Evolutionary conservation across 768 basidiomycete species (phyloP).

Genomic region (Hygrophoropsis aurantiaca): DNA sequence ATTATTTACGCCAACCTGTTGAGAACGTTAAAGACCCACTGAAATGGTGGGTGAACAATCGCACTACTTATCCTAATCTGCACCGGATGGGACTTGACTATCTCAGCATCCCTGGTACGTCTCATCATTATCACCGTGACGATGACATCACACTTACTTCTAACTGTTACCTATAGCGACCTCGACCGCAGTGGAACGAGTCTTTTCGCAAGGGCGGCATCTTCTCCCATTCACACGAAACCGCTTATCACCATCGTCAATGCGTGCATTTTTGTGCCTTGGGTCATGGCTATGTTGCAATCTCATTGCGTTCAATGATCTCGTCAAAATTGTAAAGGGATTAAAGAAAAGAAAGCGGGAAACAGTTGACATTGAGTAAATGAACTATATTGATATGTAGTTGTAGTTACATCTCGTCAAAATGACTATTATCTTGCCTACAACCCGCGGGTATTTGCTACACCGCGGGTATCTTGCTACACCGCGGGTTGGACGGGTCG

Average conservation of each 20-base stretch:
- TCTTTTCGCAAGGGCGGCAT: slow-evolving; percentile 18
- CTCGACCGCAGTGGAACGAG: slow-evolving; percentile 15
- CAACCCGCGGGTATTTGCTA: slow-evolving; percentile 1
- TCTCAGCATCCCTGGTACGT: slow-evolving; percentile 18
- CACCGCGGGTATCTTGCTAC: neutral
- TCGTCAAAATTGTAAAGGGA: neutral
- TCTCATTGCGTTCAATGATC: slow-evolving; percentile 5
- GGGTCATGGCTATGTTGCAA: slow-evolving; percentile 14
- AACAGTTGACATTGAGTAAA: neutral
- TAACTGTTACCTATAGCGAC: slow-evolving; percentile 9
- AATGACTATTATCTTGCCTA: too few relatives aligned
- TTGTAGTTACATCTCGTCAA: too few relatives aligned
- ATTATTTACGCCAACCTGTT: slow-evolving; percentile 2
- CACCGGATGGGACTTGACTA: slow-evolving; percentile 18
- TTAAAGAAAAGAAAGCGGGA: neutral
- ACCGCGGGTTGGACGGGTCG: slow-evolving; percentile 3
- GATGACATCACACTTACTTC: neutral
- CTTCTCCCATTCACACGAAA: slow-evolving; percentile 18
- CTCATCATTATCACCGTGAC: neutral
- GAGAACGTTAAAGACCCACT: slow-evolving; percentile 13
- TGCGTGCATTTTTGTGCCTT: slow-evolving; percentile 15
- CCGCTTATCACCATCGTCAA: slow-evolving; percentile 10
- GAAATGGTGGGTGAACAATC: slow-evolving; percentile 14
- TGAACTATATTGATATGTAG: too few relatives aligned
- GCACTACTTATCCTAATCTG: slow-evolving; percentile 10